phyloP scores from a whole-genome alignment of 1,139 yeast species.

The Pichia sp. region DNA sequence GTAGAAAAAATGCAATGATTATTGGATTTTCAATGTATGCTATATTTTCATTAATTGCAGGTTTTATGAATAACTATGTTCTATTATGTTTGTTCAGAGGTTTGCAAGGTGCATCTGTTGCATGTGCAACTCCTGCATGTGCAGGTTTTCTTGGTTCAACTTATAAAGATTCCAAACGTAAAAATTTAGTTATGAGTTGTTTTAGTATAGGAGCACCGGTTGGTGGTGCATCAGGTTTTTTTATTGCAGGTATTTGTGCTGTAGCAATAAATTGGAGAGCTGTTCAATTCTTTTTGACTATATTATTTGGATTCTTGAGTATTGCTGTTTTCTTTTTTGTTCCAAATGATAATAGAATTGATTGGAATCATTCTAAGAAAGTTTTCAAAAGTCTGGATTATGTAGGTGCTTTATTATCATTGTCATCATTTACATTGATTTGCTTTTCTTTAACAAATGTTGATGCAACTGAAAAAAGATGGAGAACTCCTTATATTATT shows the following conservation, averaged over 20 bases:
- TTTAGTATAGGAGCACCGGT: slow-evolving; percentile 43
- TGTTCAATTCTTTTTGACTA: slow-evolving; percentile 36
- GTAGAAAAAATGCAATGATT: slow-evolving; percentile 35
- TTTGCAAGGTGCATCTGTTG: slow-evolving; percentile 37
- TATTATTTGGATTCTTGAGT: slow-evolving; percentile 30
- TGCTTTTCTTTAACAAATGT: slow-evolving; percentile 39
- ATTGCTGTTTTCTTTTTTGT: slow-evolving; percentile 28
- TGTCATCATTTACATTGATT: slow-evolving; percentile 35
- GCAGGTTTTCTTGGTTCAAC: slow-evolving; percentile 40
- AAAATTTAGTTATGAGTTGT: slow-evolving; percentile 38
- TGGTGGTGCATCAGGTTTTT: slow-evolving; percentile 37
- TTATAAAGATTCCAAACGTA: slow-evolving; percentile 34
- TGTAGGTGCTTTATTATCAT: slow-evolving; percentile 35
- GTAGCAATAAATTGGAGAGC: slow-evolving; percentile 37
- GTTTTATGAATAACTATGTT: slow-evolving; percentile 35
- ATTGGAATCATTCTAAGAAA: slow-evolving; percentile 23
- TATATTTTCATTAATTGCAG: slow-evolving; percentile 34
- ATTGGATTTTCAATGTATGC: slow-evolving; percentile 32
- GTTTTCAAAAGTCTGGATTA: slow-evolving; percentile 33
- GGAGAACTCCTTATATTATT: slow-evolving; percentile 42
- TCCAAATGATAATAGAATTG: slow-evolving; percentile 30
- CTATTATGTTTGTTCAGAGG: slow-evolving; percentile 36
- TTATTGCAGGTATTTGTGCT: slow-evolving; percentile 38
- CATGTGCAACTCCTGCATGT: slow-evolving; percentile 40
- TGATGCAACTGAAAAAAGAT: slow-evolving; percentile 35